phyloP scores from a whole-genome alignment of 345 rosid genomes.

The Populus alba region DNA sequence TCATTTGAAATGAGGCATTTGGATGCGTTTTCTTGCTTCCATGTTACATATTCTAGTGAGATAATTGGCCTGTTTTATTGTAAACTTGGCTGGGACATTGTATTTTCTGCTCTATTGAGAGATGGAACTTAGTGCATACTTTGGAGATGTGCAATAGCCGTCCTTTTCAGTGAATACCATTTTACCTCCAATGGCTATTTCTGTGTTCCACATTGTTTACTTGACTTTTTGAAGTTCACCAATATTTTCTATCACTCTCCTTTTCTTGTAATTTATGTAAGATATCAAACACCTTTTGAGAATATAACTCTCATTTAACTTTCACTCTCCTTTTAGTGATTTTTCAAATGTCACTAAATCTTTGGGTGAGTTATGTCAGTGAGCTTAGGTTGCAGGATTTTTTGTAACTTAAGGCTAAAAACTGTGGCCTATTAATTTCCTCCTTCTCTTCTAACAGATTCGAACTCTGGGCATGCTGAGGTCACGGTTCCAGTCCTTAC shows the following conservation, averaged over 20 bases:
- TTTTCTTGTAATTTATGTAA: background rate
- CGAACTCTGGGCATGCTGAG: conserved; percentile 93
- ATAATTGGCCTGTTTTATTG: background rate
- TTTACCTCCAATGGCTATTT: background rate
- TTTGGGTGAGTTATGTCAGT: background rate
- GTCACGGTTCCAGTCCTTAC: conserved; percentile 92
- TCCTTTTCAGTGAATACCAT: background rate
- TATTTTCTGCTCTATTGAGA: no score
- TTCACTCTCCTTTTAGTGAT: background rate
- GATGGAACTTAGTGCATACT: background rate
- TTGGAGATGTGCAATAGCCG: background rate
- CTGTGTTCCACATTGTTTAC: background rate
- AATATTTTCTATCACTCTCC: background rate
- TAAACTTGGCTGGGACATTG: background rate
- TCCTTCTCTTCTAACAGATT: conserved; percentile 44
- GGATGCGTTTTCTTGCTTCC: background rate
- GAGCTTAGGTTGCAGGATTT: background rate
- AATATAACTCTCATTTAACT: background rate
- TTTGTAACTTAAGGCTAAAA: background rate
- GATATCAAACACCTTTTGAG: background rate
- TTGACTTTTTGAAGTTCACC: background rate
- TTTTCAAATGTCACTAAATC: background rate
- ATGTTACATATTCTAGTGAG: no score
- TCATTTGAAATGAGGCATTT: no score
- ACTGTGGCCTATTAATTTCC: background rate